Evolutionary conservation across 768 basidiomycete genomes (phyloP).

Genomic region (Lactarius trivialis): DNA sequence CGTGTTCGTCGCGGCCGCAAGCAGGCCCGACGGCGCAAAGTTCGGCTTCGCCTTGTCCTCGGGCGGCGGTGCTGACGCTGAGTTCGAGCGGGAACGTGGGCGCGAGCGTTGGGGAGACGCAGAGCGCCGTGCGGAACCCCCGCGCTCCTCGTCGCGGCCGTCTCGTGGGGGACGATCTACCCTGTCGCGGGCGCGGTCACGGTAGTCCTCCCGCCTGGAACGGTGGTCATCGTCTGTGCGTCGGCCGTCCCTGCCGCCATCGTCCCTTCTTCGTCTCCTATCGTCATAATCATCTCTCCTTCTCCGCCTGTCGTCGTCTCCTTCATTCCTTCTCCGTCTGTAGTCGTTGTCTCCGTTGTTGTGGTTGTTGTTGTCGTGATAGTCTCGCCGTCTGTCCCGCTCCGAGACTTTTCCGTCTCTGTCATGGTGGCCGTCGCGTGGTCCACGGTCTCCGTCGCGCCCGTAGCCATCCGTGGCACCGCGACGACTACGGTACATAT

Average conservation of each 20-base stretch:
- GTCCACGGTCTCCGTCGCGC: constrained; percentile 2
- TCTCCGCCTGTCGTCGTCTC: constrained; percentile 15
- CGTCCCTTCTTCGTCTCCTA: constrained; percentile 24
- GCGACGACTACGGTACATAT: constrained; percentile 3
- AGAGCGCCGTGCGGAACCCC: constrained; percentile 43
- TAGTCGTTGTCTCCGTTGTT: neutral
- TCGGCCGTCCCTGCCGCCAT: constrained; percentile 1
- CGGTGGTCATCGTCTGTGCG: constrained; percentile 36
- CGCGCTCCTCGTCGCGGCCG: constrained; percentile 32
- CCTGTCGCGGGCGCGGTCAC: constrained; percentile 36
- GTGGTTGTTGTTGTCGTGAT: neutral
- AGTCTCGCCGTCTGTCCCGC: neutral
- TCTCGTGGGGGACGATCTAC: constrained; percentile 34
- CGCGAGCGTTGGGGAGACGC: constrained; percentile 45
- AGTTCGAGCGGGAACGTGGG: constrained; percentile 26
- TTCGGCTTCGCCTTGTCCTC: constrained; percentile 79
- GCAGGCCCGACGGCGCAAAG: constrained; percentile 78
- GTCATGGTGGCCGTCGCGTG: neutral
- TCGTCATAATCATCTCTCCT: constrained; percentile 13
- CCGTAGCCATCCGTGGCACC: neutral
- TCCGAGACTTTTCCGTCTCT: constrained; percentile 7
- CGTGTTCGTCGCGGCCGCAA: constrained; percentile 95
- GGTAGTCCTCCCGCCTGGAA: constrained; percentile 39
- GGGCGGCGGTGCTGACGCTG: constrained; percentile 42
- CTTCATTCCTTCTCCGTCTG: neutral